Evolutionary conservation across 169 alveolate species (phyloP), one percentile per base, ranked within the genome.

Genomic region (Babesia ovata): DNA sequence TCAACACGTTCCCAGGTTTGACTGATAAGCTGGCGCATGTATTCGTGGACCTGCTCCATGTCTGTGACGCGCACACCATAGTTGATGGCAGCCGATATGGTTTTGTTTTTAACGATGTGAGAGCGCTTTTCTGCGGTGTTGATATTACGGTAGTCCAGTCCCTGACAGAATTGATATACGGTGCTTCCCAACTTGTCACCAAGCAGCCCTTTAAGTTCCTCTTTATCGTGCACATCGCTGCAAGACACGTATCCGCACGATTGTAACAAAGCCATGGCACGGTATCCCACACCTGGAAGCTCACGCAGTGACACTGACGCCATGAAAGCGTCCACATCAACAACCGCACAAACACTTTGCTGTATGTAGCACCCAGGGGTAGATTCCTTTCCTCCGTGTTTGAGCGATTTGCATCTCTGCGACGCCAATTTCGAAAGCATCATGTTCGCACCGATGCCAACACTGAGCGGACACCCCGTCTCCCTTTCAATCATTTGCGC

Each of bases 401-500:
- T 74, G 28, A 74, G 39, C 10, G 71, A 45, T 44, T 66, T 58
- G 39, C 75, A 74, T 33, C 57, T 60, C 66, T 74, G 71, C 10
- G 84, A 57, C 0, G 84, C 84, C 84, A 74, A 22, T 48, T 74
- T 74, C 44, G 84, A 21, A 17, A 74, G 57, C 72, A 74, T 54
- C 84, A 74, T 74, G 75, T 74, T 74, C 21, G 45, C 72, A 7
- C 84, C 84, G 21, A 74, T 57, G 9, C 84, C 84, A 2, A 74
- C 39, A 21, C 71, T 66, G 17, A 56, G 33, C n/a, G 71, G 75
- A 28, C 84, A 63, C 12, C 67, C 75, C 19, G 72, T 53, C 36
- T 74, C 75, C 21, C 24, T 33, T 22, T 62, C 71, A 6, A 74
- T 62, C 46, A 16, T n/a, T 4, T 50, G 45, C 49, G 84, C 84